Evolutionary conservation across 2,329 filamentous ascomycete genomes (phyloP), one percentile per base, ranked within the genome.

Genomic region (Claviceps sp.): DNA sequence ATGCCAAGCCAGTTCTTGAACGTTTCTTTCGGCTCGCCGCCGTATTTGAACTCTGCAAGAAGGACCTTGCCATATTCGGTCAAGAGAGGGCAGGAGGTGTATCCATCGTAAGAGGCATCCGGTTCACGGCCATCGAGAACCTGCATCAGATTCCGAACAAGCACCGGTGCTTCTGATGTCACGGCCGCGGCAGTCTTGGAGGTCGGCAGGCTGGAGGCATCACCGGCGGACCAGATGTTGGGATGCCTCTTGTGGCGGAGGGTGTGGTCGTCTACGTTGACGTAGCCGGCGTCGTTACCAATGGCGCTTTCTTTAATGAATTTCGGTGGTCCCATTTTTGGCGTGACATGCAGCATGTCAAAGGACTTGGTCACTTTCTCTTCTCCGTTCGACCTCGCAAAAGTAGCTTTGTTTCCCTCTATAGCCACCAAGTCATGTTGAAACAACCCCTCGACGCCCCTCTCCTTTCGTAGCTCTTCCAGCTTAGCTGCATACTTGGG

Each of bases 1-100:
- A 82, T 69, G 1, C 78, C 79, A 14, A 82, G 63, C 60, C 64
- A 66, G 3, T 69, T 63, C 4, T 66, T 70, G 55, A 84, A 84
- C 0, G 80, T 82, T 69, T 84, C 80, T 61, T 82, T 81, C 6
- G 80, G 78, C 56, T 70, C 71, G 8, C 76, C 78, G 2, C 76
- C 79, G 55, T 84, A 84, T 66, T 79, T 82, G 69, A 84, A 84
- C 62, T 84, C 80, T 0, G 78, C 78, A 8, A 84, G 73, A 20
- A 84, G 67, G 1, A 84, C 77, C 66, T 82, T 82, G 54, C 77
- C 76, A 55, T 82, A 79, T 57, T 80, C 71, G 1, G 74, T 78
- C 54, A 71, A 45, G 2, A 79, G 67, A 5, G 76, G 76, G 58
- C 76, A 79, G 0, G 75, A 78, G 4, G 76, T 76, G 63, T 79